phyloP scores from a whole-genome alignment of 495 filamentous ascomycete genomes.

The Neurospora intermedia region DNA sequence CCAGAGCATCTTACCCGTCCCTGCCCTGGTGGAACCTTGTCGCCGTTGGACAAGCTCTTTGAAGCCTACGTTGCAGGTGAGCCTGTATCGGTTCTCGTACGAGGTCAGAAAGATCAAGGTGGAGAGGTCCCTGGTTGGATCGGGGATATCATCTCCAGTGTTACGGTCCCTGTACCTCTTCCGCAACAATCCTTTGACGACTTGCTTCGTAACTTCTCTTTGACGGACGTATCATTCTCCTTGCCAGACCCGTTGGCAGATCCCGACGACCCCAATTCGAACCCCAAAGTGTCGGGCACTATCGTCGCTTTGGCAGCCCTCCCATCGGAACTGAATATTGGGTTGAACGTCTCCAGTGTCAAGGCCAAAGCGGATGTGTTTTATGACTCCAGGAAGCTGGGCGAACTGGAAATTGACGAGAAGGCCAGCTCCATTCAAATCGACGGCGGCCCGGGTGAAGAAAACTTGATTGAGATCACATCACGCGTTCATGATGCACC shows the following conservation, averaged over 20 bases:
- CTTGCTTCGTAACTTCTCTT: conserved; percentile 73
- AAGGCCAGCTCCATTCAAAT: conserved; percentile 66
- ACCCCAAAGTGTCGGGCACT: conserved; percentile 69
- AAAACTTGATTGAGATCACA: conserved; percentile 54
- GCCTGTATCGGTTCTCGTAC: conserved; percentile 67
- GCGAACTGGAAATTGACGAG: conserved; percentile 59
- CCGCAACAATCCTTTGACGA: conserved; percentile 70
- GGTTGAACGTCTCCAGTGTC: conserved; percentile 61
- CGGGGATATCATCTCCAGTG: conserved; percentile 61
- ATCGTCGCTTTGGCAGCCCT: conserved; percentile 65
- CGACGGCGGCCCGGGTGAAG: conserved; percentile 38
- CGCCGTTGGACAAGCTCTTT: conserved; percentile 78
- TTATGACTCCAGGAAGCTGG: conserved; percentile 65
- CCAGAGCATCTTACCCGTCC: conserved; percentile 55
- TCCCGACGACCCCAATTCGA: conserved; percentile 60
- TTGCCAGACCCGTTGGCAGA: conserved; percentile 69
- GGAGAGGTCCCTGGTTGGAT: conserved; percentile 68
- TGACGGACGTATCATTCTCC: conserved; percentile 72
- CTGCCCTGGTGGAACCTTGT: conserved; percentile 65
- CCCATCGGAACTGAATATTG: conserved; percentile 78
- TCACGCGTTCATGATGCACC: conserved; percentile 69
- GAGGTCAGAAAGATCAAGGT: conserved; percentile 56
- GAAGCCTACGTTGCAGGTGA: conserved; percentile 71
- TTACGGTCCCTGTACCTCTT: conserved; percentile 77
- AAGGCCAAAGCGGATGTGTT: conserved; percentile 68